Conservation (phyloP, 352 stramenopile genomes). For the Pythium utonaiense region DNA sequence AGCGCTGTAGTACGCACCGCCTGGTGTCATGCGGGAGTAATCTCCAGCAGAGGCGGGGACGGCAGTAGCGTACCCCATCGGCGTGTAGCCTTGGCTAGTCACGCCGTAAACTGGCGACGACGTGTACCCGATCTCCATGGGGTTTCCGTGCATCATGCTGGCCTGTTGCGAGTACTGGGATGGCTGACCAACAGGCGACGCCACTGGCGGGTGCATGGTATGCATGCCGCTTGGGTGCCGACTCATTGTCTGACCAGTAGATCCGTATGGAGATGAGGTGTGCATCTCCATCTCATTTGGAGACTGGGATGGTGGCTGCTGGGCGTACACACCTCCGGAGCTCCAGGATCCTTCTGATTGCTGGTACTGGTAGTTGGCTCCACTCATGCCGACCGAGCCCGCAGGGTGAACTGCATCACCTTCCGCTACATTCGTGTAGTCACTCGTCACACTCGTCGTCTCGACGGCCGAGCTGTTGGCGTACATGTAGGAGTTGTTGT, state of each 20-base stretch:
- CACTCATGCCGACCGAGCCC: conserved; percentile 6
- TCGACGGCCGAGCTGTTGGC: background rate
- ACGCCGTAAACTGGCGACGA: conserved; percentile 1
- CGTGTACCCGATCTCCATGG: conserved; percentile 21
- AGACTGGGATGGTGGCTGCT: background rate
- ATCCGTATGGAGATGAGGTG: background rate
- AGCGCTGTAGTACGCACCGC: conserved; percentile 23
- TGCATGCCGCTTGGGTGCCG: background rate
- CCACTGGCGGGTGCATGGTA: background rate
- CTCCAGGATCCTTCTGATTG: conserved; percentile 1
- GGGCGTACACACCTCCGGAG: background rate
- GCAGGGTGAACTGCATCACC: conserved; percentile 21
- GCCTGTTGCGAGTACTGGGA: conserved; percentile 15
- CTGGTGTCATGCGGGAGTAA: conserved; percentile 27
- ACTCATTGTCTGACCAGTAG: background rate
- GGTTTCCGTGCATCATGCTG: conserved; percentile 20
- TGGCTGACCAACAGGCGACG: background rate
- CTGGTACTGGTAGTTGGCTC: conserved; percentile 5
- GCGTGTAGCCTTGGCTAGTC: conserved; percentile 12
- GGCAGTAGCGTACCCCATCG: conserved; percentile 18
- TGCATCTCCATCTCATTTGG: background rate
- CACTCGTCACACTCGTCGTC: conserved; percentile 9
- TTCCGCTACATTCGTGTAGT: conserved; percentile 13
- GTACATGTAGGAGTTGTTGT: conserved; percentile 20
- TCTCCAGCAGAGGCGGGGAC: conserved; percentile 11